Evolutionary conservation across 148 eudicot species (phyloP).

Genomic region (Salicornia ramosissima): DNA sequence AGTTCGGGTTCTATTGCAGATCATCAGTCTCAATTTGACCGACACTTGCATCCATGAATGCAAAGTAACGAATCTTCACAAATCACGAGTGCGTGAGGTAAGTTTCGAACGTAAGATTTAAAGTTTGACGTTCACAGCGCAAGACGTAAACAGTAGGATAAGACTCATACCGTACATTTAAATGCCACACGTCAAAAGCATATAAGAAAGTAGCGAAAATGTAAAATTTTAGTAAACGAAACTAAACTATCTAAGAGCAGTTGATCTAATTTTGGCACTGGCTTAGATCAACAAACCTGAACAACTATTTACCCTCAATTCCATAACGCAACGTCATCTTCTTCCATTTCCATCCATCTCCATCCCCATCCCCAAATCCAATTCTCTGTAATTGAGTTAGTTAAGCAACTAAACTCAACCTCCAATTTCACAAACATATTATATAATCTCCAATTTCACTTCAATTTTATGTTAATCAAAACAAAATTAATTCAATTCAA

Average conservation of each 20-base stretch:
- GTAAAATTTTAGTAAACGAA: too few relatives aligned
- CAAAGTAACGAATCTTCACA: too few relatives aligned
- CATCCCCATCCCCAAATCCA: conserved; percentile 11
- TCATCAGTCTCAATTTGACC: too few relatives aligned
- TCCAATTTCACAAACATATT: not conserved
- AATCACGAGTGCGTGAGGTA: too few relatives aligned
- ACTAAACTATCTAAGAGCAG: conserved; percentile 15
- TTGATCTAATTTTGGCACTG: conserved; percentile 14
- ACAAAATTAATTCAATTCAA: too few relatives aligned
- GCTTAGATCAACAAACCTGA: conserved; percentile 26
- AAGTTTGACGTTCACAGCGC: not conserved
- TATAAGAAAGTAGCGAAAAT: not conserved
- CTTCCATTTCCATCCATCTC: conserved; percentile 11
- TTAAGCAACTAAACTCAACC: conserved; percentile 32
- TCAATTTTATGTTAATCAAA: too few relatives aligned
- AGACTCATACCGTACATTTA: not conserved
- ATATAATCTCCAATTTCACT: too few relatives aligned
- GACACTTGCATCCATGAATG: too few relatives aligned
- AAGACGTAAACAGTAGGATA: too few relatives aligned
- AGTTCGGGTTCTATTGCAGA: too few relatives aligned
- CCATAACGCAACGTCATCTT: conserved; percentile 18
- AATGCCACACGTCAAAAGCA: not conserved
- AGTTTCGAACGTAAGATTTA: too few relatives aligned
- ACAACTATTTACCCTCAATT: conserved; percentile 17
- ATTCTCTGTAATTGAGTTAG: conserved; percentile 21